A percentile compares a stretch with the other conserved stretches of the same genome.
Evolutionary conservation across 2,329 filamentous ascomycete genomes (phyloP).

Genomic region (Eurotiales sp.): DNA sequence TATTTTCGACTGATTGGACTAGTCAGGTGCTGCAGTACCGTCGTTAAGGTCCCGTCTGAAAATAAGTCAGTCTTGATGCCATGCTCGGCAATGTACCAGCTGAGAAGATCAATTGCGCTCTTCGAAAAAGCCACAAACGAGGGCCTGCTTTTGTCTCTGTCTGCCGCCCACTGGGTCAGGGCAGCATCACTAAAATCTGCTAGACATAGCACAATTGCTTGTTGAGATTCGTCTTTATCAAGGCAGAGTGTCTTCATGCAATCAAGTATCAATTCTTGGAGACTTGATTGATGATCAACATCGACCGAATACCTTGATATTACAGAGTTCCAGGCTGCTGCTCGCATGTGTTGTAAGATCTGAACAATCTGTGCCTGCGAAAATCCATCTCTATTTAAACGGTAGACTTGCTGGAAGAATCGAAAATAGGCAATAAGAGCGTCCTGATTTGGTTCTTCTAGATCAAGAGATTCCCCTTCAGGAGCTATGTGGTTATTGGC

Average conservation of each 20-base stretch:
- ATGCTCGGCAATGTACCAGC: conserved; percentile 38
- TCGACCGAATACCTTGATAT: conserved; percentile 37
- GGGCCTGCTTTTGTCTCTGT: conserved; percentile 50
- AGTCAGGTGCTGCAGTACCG: conserved; percentile 63
- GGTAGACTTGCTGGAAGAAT: conserved; percentile 72
- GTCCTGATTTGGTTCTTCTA: conserved; percentile 66
- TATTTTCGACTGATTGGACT: conserved; percentile 78
- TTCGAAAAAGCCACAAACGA: conserved; percentile 91
- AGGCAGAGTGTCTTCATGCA: conserved; percentile 33
- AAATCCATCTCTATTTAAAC: conserved; percentile 64
- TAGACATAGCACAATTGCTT: conserved; percentile 43
- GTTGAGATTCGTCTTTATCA: conserved; percentile 36
- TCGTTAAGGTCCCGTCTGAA: conserved; percentile 60
- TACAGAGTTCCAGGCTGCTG: conserved; percentile 68
- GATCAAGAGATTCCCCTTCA: conserved; percentile 38
- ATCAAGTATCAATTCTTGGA: conserved; percentile 33
- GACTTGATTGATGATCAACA: conserved; percentile 34
- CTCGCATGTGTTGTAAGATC: conserved; percentile 68
- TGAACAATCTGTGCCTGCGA: conserved; percentile 58
- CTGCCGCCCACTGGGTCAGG: conserved; percentile 34
- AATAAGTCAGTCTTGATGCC: conserved; percentile 64
- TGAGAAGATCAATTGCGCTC: conserved; percentile 67
- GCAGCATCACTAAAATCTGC: conserved; percentile 67
- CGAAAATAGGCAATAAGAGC: conserved; percentile 82
- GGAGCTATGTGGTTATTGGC: conserved; percentile 59